These are phyloP conservation scores for Blastobotrys arbuscula DNA, from an alignment of 1,139 yeast species.

Conservation along the genomic window DNA sequence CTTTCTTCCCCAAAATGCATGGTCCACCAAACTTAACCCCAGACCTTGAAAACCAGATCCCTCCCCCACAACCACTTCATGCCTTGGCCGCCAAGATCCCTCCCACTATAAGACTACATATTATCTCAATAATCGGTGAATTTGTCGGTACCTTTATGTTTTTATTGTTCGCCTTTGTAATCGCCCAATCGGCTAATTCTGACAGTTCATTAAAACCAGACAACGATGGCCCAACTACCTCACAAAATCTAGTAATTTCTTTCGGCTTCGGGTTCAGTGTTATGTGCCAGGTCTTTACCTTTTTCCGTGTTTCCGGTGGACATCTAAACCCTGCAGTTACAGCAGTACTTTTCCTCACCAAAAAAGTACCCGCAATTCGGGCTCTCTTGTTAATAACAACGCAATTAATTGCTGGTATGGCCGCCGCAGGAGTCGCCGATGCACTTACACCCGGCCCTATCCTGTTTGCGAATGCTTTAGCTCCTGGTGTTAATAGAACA, in stretches of 20 bases:
- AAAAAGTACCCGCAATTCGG: conserved; percentile 69
- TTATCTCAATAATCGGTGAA: conserved; percentile 56
- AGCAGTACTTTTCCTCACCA: conserved; percentile 59
- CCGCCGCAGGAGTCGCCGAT: conserved; percentile 85
- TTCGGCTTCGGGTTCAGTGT: conserved; percentile 87
- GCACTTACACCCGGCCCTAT: conserved; percentile 84
- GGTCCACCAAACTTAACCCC: too few relatives aligned
- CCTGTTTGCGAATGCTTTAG: conserved; percentile 64
- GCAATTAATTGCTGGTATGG: conserved; percentile 81
- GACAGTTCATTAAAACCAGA: conserved; percentile 28
- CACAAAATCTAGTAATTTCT: conserved; percentile 70
- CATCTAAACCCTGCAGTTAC: conserved; percentile 89
- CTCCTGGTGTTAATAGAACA: conserved; percentile 64
- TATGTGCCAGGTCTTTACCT: conserved; percentile 66
- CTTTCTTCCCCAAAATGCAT: too few relatives aligned
- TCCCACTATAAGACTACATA: conserved; percentile 42
- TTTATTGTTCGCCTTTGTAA: conserved; percentile 73
- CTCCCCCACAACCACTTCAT: too few relatives aligned
- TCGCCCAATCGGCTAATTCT: conserved; percentile 65
- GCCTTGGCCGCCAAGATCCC: too few relatives aligned
- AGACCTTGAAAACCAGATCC: too few relatives aligned
- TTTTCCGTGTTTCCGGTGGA: conserved; percentile 83
- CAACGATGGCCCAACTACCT: conserved; percentile 55
- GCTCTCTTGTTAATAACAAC: conserved; percentile 60
- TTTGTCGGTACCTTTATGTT: conserved; percentile 83